Evolutionary conservation across 805 yeast genomes (phyloP).

Genomic region (Candida endomychidarum): DNA sequence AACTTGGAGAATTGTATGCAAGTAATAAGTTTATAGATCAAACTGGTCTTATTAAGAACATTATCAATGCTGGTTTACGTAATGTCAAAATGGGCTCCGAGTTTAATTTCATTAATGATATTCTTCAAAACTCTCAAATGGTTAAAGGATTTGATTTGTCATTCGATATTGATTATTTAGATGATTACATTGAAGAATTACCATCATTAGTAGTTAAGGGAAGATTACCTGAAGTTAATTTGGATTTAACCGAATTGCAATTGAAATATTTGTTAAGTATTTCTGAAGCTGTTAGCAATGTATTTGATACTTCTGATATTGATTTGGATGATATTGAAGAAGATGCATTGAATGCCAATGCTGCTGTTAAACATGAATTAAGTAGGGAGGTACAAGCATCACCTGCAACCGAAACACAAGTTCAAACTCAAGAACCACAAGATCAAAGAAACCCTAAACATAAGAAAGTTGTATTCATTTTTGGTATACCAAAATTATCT

Average conservation of each 20-base stretch:
- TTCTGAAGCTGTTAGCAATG: slow-evolving; percentile 53
- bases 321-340: slow-evolving; percentile 50
- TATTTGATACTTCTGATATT: slow-evolving; percentile 45
- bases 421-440: background rate
- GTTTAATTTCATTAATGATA: slow-evolving; percentile 47
- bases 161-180: slow-evolving; percentile 59
- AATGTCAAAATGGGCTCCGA: slow-evolving; percentile 67
- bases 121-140: slow-evolving; percentile 58
- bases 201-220: slow-evolving; percentile 59
- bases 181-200: slow-evolving; percentile 30
- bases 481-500: slow-evolving; percentile 62
- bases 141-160: slow-evolving; percentile 63
- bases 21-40: slow-evolving; percentile 53
- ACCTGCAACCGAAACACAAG: background rate
- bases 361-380: slow-evolving; percentile 33
- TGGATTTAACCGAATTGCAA: slow-evolving; percentile 74
- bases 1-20: slow-evolving; percentile 81
- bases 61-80: slow-evolving; percentile 66
- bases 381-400: background rate
- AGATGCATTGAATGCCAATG: slow-evolving; percentile 68
- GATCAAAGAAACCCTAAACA: slow-evolving; percentile 27
- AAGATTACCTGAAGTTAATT: slow-evolving; percentile 57
- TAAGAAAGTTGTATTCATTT: slow-evolving; percentile 45
- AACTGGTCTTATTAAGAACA: slow-evolving; percentile 41
- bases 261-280: slow-evolving; percentile 56